Base-by-base conservation (phyloP, 1,284 basidiomycete genomes). In the Ceratorhiza oryzae-sativae region DNA sequence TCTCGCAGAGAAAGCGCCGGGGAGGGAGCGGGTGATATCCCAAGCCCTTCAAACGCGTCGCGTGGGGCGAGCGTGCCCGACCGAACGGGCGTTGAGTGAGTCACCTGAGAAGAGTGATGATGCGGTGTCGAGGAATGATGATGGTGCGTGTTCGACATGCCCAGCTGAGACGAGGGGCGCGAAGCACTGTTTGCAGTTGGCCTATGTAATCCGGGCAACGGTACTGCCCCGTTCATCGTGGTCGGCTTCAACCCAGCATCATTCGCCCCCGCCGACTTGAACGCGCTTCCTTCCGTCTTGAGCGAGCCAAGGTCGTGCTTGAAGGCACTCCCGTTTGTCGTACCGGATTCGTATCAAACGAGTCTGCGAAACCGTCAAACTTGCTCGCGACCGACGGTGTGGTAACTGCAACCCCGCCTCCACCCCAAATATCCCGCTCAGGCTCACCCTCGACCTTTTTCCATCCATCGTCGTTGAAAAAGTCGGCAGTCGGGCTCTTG, bases 31-130 rank as follows among this genome's bases (percentile, higher is more conserved):
- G 70, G 55, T 12, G 70, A 79, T 18, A 91, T 77, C 5, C 88
- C 90, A 42, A 93, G 81, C 12, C 89, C 91, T 56, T 90, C 90
- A 75, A 93, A 93, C 2, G 91, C 91, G 78, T 93, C 91, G 34
- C 70, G 70, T 48, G 82, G 83, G 48, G 76, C 73, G 46, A 72
- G 55, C 71, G 60, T 58, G 15, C 75, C 76, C 4, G 77, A 75
- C 32, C 51, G 73, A 60, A 74, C n/a, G 34, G 77, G 77, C 13
- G 76, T 13, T 18, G 48, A 48, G 23, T 65, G 41, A 51, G 65
- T 18, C 5, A 27, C 27, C 18, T 15, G n/a, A 3, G 58, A 60
- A 30, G 39, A 18, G 23, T 59, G 56, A 45, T 60, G 58, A 30
- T 45, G 58, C 9, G 39, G 58, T 3, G 58, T 60, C 18, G 58